Evolutionary conservation across 2,329 filamentous ascomycete genomes (phyloP).

Genomic region (Huntiella savannae): DNA sequence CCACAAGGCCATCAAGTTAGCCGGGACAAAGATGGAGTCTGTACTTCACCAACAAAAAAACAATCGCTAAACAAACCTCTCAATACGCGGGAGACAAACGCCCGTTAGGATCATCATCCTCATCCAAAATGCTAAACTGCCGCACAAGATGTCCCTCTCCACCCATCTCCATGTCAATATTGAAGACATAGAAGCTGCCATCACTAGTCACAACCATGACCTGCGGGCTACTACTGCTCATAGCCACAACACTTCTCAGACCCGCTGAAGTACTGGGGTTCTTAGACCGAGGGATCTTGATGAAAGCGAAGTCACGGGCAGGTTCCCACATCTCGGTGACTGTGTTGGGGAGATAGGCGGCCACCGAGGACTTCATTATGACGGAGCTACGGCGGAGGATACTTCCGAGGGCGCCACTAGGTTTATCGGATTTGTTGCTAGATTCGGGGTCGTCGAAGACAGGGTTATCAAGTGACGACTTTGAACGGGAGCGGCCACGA

Average conservation of each 20-base stretch:
- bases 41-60: background rate
- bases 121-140: slow-evolving; percentile 35
- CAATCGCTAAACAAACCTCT: background rate
- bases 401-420: slow-evolving; percentile 59
- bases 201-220: slow-evolving; percentile 98
- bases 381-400: slow-evolving; percentile 90
- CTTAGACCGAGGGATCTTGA: slow-evolving; percentile 59
- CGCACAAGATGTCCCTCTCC: slow-evolving; percentile 83
- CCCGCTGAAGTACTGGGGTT: background rate
- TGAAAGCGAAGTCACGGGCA: slow-evolving; percentile 83
- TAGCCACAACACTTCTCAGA: slow-evolving; percentile 80
- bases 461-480: background rate
- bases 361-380: slow-evolving; percentile 75
- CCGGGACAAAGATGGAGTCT: background rate
- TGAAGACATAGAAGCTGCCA: slow-evolving; percentile 86
- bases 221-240: slow-evolving; percentile 85
- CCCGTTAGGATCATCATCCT: background rate
- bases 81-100: background rate
- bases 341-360: slow-evolving; percentile 77
- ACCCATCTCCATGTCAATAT: slow-evolving; percentile 83
- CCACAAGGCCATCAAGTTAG: no score
- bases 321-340: slow-evolving; percentile 98
- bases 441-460: background rate
- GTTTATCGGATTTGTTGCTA: background rate
- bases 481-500: slow-evolving; percentile 20